These are phyloP conservation scores for Mycena amicta DNA, from an alignment of 768 basidiomycete species.

Conservation along the genomic window DNA sequence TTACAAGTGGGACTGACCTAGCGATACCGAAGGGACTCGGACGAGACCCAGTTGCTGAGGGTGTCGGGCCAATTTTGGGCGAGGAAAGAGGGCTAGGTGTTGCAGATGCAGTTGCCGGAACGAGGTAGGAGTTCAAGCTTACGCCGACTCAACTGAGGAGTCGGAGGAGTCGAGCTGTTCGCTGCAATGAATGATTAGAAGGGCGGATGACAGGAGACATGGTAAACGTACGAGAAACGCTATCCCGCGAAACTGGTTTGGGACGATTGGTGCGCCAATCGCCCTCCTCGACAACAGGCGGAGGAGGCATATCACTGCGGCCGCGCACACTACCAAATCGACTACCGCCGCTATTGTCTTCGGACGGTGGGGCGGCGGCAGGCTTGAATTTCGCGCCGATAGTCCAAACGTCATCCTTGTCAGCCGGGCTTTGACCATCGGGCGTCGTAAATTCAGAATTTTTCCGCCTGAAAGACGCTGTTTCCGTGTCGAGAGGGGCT, in stretches of 20 bases:
- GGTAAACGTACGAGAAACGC: conserved; percentile 62
- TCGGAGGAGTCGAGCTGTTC: conserved; percentile 73
- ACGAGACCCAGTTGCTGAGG: conserved; percentile 40
- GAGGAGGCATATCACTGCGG: conserved; percentile 57
- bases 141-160: conserved; percentile 75
- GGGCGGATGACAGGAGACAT: too few relatives aligned
- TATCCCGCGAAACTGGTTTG: conserved; percentile 44
- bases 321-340: conserved; percentile 51
- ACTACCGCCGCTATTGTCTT: conserved; percentile 38
- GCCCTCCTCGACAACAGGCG: conserved; percentile 52
- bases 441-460: conserved; percentile 56
- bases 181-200: conserved; percentile 42
- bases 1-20: conserved; percentile 46
- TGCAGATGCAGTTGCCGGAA: conserved; percentile 63
- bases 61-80: conserved; percentile 63
- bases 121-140: conserved; percentile 89
- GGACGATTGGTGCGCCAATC: conserved; percentile 70
- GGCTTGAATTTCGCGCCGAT: conserved; percentile 78
- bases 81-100: conserved; percentile 78
- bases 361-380: conserved; percentile 38
- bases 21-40: conserved; percentile 89
- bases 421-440: conserved; percentile 58
- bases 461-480: conserved; percentile 53
- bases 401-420: conserved; percentile 78
- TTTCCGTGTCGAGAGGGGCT: conserved; percentile 47